Base-by-base conservation (phyloP, 192 early-diverging fungal species). In the Dimargaris verticillata region DNA sequence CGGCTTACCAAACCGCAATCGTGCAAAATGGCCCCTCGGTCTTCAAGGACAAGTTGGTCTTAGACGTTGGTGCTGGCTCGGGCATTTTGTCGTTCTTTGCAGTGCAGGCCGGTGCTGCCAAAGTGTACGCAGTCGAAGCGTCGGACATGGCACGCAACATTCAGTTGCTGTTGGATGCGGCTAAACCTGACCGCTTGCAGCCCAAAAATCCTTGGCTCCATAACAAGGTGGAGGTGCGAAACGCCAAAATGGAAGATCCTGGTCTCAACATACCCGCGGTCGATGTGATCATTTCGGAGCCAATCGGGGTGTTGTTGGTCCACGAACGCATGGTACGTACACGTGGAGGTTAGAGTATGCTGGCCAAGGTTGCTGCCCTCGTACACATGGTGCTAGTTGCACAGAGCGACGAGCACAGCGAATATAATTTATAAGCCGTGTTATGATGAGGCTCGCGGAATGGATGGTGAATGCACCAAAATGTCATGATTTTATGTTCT, bases 41-140 rank as follows among this genome's bases (percentile, higher is more conserved):
- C 58, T 95, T 99, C 62, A 66, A 79, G 58, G 80, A 86, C 54
- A 87, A 89, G 64, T 63, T 84, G 2, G 88, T 94, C 28, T 86
- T 93, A 83, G 95, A 99, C 69, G 83, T 96, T 46, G 95, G 95
- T 25, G 88, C 93, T 20, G 93, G 91, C 10, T 89, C 86, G 46
- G 95, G 95, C 17, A 94, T 99, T 43, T 73, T 99, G 45, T 89
- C 89, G 11, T 99, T 90, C 70, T 94, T 99, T 73, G 88, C 95
- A 24, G 91, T 86, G 29, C 87, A 91, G 63, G 89, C 95, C 17
- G 93, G 92, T 1, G 91, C 95, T n/a, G 71, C 73, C 41, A 85
- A 91, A 54, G 91, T 99, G 10, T 95, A 89, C 68, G 95, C 95
- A 0, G 84, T 99, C 14, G 95, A 99, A 68, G 95, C 95, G 6